A percentile compares a stretch with the other conserved stretches of the same genome.
These are phyloP conservation scores for Stellera chamaejasme DNA, from an alignment of 345 rosid species.

Conservation along the genomic window DNA sequence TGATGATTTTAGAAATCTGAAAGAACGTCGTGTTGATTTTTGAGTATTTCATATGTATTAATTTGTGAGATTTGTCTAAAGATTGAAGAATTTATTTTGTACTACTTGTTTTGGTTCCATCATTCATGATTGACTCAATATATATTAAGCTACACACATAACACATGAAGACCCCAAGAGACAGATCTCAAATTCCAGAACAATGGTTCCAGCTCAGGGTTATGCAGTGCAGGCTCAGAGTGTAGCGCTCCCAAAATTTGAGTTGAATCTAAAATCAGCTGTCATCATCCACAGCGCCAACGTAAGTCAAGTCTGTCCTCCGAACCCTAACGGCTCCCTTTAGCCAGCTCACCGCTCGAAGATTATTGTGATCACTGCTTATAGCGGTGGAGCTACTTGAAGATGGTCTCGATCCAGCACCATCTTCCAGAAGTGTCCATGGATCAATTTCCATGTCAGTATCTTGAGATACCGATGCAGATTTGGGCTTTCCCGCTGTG, in stretches of 20 bases:
- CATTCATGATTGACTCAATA: too few relatives aligned
- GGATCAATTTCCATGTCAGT: conserved; percentile 71
- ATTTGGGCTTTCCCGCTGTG: conserved; percentile 51
- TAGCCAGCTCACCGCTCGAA: conserved; percentile 88
- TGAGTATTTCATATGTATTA: too few relatives aligned
- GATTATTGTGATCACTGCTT: conserved; percentile 63
- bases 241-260: conserved; percentile 25
- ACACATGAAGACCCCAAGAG: too few relatives aligned
- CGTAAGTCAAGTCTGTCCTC: conserved; percentile 71
- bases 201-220: too few relatives aligned
- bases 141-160: too few relatives aligned
- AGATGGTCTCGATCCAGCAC: conserved; percentile 63
- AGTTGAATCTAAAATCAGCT: conserved; percentile 42
- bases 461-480: conserved; percentile 41
- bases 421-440: conserved; percentile 94
- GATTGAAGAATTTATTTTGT: too few relatives aligned
- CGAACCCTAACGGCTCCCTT: conserved; percentile 91
- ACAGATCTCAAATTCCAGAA: too few relatives aligned
- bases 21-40: too few relatives aligned
- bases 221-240: conserved; percentile 18
- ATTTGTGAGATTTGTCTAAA: too few relatives aligned
- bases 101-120: too few relatives aligned
- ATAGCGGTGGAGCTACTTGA: conserved; percentile 38
- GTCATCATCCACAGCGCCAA: conserved; percentile 90
- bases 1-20: too few relatives aligned